Evolutionary conservation across 2,329 filamentous ascomycete species (phyloP).

Genomic region (Botryosphaeria dothidea): DNA sequence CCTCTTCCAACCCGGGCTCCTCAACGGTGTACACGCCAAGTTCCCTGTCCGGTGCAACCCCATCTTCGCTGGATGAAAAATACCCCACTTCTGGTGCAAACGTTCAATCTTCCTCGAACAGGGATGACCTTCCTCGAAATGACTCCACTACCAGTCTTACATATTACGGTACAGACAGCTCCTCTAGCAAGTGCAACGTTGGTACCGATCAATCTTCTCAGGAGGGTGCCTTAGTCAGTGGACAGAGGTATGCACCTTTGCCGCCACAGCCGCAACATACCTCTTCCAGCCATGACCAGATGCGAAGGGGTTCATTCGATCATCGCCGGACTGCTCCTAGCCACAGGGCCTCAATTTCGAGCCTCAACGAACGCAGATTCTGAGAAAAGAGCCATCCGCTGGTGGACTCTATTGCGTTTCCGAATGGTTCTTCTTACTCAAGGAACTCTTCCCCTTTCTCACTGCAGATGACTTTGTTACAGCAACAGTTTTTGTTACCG

Average conservation of each 20-base stretch:
- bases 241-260: constrained; percentile 41
- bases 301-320: constrained; percentile 24
- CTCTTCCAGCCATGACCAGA: constrained; percentile 19
- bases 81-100: neutral
- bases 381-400: neutral
- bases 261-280: constrained; percentile 4
- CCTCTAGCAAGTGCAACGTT: constrained; percentile 32
- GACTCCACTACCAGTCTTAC: constrained; percentile 40
- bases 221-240: constrained; percentile 41
- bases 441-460: neutral
- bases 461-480: neutral
- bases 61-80: constrained; percentile 1
- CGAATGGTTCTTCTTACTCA: neutral
- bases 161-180: constrained; percentile 38
- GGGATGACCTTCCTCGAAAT: constrained; percentile 25
- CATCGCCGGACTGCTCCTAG: neutral
- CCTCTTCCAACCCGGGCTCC: constrained; percentile 3
- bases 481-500: neutral
- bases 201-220: constrained; percentile 25
- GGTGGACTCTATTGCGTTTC: too few relatives aligned
- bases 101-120: neutral
- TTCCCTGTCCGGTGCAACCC: neutral
- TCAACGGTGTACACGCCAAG: constrained; percentile 14
- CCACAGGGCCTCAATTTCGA: neutral
- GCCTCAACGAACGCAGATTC: neutral